Evolutionary conservation across 306 rosid genomes (phyloP), one percentile per base, ranked within the genome.

Genomic region (Rosa rugosa): DNA sequence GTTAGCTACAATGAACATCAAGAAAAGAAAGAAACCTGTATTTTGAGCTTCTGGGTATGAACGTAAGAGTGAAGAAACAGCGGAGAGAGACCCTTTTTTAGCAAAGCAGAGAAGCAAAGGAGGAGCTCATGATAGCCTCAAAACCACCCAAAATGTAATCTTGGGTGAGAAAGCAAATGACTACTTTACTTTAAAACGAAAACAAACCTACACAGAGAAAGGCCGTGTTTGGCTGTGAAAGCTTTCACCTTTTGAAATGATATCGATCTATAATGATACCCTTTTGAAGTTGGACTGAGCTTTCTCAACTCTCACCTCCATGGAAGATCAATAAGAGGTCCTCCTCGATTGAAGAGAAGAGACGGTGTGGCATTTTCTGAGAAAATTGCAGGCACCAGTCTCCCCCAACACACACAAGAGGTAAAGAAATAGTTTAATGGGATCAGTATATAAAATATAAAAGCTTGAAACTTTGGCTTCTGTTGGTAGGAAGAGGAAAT

Each of bases 331-430:
- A 63, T 36, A 56, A 69, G 82, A 80, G 86, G 75, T 86, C 89
- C 98, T 93, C 98, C 98, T 93, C 98, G 98, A 91, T 85, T 87
- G 75, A 87, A 93, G 94, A 89, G 94, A 91, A 81, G 44, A 82
- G 82, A 73, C 81, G 82, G 88, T 82, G 91, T 80, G 90, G 90
- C 92, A 87, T 87, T 84, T 85, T 84, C 89, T 89, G 90, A 82
- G 68, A 80, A 65, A 65, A 83, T 71, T 71, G 83, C 83, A 83
- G 86, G 86, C 80, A 79, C 73, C 88, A 70, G 77, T 83, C 84
- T 75, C 87, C 87, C 83, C 86, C 90, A 66, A 71, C 81, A 87
- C 80, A 84, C 36, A 31, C 36, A 57, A 57, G 14, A 79, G 44
- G 72, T 67, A 75, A 83, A 73, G 66, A 54, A 75, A 67, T 22